Base-by-base conservation (phyloP, 176 grass and related monocot genomes). In the Bothriochloa decipiens region DNA sequence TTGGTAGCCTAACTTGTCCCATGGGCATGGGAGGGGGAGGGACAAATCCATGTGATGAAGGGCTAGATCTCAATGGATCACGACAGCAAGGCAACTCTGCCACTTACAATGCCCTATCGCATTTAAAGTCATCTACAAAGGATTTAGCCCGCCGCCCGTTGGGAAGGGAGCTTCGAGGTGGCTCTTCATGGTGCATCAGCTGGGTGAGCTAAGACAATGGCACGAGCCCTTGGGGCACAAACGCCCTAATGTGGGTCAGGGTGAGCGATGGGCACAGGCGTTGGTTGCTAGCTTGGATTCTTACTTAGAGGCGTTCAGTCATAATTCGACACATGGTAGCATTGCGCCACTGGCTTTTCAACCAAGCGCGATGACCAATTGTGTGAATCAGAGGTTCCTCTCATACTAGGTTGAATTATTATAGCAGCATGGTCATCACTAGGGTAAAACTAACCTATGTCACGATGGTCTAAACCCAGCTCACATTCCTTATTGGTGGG, bases 41-140 rank as follows among this genome's bases (percentile, higher is more conserved):
- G 29, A 32, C 29, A 2, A 1, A 32, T 32, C 29, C 29, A 2
- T 32, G 29, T 2, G 29, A 32, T 32, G 29, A 32, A 32, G 29
- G 29, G 29, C 29, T 32, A 32, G 29, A 32, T 32, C 29, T 32
- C 2, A 32, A 2, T 32, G 29, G 29, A 32, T 32, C 2, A 2
- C 2, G 29, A 2, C 29, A 32, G 29, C 29, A 32, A 32, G 29
- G 29, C 29, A 1, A 32, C 29, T 32, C 29, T 32, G 29, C 29
- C 29, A 32, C 29, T 36, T 36, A 36, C 5, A 89, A 89, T 89
- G 74, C 73, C 81, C 53, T 12, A 10, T 43, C 43, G 43, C 43
- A 70, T 85, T 90, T 92, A 89, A 92, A 92, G 87, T 89, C 91
- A 65, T 86, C 73, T 86, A 82, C 82, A 92, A 86, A 92, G 86